Evolutionary conservation across 352 stramenopile genomes (phyloP).

Genomic region (Phytopythium aichiense): DNA sequence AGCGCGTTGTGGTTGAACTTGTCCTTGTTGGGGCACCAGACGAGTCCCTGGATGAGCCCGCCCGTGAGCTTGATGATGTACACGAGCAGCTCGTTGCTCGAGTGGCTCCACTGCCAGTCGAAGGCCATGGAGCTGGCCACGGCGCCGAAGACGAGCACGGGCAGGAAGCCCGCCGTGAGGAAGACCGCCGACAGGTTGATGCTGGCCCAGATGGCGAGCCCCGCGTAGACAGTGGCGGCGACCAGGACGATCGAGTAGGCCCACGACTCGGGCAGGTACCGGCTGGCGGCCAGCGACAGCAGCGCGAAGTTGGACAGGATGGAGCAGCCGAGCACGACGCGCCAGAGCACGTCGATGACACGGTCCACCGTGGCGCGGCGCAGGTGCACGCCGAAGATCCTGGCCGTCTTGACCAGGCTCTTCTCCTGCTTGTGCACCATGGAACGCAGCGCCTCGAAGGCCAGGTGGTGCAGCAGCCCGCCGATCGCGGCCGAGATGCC

Average conservation of each 20-base stretch:
- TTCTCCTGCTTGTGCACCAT: slow-evolving; percentile 74
- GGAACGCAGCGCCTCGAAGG: slow-evolving; percentile 68
- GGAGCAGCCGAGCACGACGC: slow-evolving; percentile 75
- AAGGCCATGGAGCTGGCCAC: slow-evolving; percentile 72
- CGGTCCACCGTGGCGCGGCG: slow-evolving; percentile 66
- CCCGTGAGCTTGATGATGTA: slow-evolving; percentile 76
- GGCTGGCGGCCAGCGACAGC: slow-evolving; percentile 67
- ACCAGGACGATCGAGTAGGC: slow-evolving; percentile 71
- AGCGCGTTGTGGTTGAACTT: slow-evolving; percentile 89
- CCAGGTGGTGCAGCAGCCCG: slow-evolving; percentile 76
- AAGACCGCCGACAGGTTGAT: slow-evolving; percentile 84
- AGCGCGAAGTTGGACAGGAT: slow-evolving; percentile 86
- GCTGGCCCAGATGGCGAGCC: slow-evolving; percentile 70
- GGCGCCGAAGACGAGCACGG: slow-evolving; percentile 77
- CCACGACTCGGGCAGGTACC: slow-evolving; percentile 71
- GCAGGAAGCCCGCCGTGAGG: slow-evolving; percentile 78
- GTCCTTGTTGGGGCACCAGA: slow-evolving; percentile 76
- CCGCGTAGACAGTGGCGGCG: slow-evolving; percentile 61
- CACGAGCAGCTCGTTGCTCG: slow-evolving; percentile 78
- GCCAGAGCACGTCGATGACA: slow-evolving; percentile 75
- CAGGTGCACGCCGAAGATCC: slow-evolving; percentile 70
- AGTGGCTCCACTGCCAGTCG: slow-evolving; percentile 75
- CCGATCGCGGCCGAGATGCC: slow-evolving; percentile 75
- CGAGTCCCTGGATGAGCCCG: slow-evolving; percentile 75
- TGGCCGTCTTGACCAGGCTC: slow-evolving; percentile 53